These are phyloP conservation scores for Fonsecaea erecta DNA, from an alignment of 2,329 filamentous ascomycete species.

Conservation along the genomic window DNA sequence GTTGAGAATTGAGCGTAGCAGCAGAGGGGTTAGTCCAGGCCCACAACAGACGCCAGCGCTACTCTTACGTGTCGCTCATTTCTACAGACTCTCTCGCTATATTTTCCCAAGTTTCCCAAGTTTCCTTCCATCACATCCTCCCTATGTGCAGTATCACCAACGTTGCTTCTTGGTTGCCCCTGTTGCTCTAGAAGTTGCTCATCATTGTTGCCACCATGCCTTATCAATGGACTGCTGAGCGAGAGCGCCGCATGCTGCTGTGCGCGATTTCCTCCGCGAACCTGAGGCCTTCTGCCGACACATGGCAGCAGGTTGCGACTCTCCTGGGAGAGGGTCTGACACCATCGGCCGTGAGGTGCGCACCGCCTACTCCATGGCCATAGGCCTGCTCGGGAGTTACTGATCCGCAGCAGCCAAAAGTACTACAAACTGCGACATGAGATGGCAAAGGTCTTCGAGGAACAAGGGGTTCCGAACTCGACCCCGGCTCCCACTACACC, in stretches of 20 bases:
- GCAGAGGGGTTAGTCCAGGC: not conserved
- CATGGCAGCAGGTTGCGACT: constrained; percentile 36
- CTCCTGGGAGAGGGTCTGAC: constrained; percentile 34
- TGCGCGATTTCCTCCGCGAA: constrained; percentile 30
- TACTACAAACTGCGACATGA: constrained; percentile 38
- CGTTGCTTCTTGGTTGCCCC: constrained; percentile 4
- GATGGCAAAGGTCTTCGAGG: constrained; percentile 20
- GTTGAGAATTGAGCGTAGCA: not conserved
- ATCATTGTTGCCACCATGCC: constrained; percentile 20
- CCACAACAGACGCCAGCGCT: constrained; percentile 18
- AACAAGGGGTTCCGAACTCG: constrained; percentile 15
- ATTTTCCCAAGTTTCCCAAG: constrained; percentile 11
- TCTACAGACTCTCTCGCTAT: not conserved
- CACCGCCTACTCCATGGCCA: not conserved
- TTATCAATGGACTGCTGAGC: constrained; percentile 31
- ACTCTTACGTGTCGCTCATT: constrained; percentile 30
- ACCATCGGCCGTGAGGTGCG: constrained; percentile 35
- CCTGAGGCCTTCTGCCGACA: constrained; percentile 31
- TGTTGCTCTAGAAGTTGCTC: not conserved
- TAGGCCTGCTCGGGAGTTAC: constrained; percentile 3
- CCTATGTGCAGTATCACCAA: not conserved
- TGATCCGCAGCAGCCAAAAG: constrained; percentile 32
- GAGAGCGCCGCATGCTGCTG: constrained; percentile 32
- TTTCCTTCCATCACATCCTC: constrained; percentile 3
- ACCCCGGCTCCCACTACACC: constrained; percentile 27